A percentile compares a stretch with the other conserved stretches of the same genome.
These are phyloP conservation scores for Chlamydomonas sphaeroides DNA, from an alignment of 139 green algal species.

Conservation along the genomic window DNA sequence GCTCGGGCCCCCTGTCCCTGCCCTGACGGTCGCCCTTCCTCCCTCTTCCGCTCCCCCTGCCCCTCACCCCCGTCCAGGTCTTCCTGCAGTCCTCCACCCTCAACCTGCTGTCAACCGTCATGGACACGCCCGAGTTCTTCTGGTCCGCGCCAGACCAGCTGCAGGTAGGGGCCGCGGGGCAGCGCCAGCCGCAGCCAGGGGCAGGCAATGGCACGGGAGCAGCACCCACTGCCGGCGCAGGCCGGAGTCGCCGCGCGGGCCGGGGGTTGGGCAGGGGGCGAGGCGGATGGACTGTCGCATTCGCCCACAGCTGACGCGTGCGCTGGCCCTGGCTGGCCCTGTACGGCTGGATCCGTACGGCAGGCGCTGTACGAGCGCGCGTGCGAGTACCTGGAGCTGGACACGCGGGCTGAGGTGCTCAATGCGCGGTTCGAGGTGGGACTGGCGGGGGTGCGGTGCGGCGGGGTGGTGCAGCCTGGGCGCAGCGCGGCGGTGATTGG, in stretches of 20 bases:
- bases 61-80: constrained; percentile 48
- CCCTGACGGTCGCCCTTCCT: not conserved
- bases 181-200: too few species aligned
- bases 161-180: constrained; percentile 57
- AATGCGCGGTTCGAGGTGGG: constrained; percentile 72
- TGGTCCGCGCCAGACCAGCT: constrained; percentile 82
- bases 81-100: constrained; percentile 77
- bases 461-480: too few species aligned
- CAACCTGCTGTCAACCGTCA: constrained; percentile 74
- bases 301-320: too few species aligned
- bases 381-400: constrained; percentile 78
- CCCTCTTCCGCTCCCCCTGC: too few species aligned
- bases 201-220: too few species aligned
- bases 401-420: constrained; percentile 61
- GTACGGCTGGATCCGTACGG: not conserved
- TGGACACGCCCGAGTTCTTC: constrained; percentile 82
- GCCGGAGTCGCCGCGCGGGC: too few species aligned
- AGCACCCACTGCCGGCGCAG: too few species aligned
- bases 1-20: too few species aligned
- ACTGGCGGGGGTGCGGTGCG: too few species aligned
- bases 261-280: too few species aligned
- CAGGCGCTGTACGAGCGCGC: constrained; percentile 76
- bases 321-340: not conserved
- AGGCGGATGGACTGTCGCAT: too few species aligned
- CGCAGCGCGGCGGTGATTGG: too few species aligned